Base-by-base conservation (phyloP, 768 basidiomycete species). In the Lentinula guzmanii region DNA sequence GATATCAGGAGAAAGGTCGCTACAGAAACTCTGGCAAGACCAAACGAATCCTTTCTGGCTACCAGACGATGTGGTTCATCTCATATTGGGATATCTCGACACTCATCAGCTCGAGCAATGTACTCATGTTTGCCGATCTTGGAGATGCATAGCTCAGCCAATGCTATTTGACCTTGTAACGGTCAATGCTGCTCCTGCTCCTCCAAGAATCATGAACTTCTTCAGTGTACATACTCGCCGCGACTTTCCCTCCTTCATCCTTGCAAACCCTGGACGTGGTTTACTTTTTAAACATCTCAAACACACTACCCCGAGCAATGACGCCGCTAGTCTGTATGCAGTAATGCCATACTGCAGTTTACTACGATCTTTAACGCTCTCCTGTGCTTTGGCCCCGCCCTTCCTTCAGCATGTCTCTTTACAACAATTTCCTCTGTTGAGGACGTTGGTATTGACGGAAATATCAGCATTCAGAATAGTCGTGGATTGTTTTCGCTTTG, bases 241-340 rank as follows among this genome's bases (percentile, higher is more conserved):
- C 24, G 55, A 56, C 21, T 41, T 56, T 31, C 41, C 18, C 13
- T 37, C 55, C 28, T 56, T 56, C 28, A 37, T 56, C 2, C 24
- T 41, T 13, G 37, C 55, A 10, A 56, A 56, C 15, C 55, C 55
- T 9, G 41, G 39, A 18, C 55, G 55, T 28, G 55, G 21, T 43
- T 28, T 16, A 10, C 55, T 56, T n/a, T 56, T 56, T 21, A 56
- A 45, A 56, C 55, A 56, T 56, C 7, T 56, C 39, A 56, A 56
- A 43, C 33, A 24, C 28, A 15, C 41, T 42, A 16, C 55, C 3
- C 24, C 5, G 11, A 37, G 16, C 21, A 21, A 54, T 21, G 37
- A 54, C 39, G 10, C 24, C 3, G 39, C 55, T 33, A 41, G 24
- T 28, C 21, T 42, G 24, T 42, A 28, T 28, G 37, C 55, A 16